Conservation (phyloP, 2,329 filamentous ascomycete species). For the Pestalotiopsis sp. region DNA sequence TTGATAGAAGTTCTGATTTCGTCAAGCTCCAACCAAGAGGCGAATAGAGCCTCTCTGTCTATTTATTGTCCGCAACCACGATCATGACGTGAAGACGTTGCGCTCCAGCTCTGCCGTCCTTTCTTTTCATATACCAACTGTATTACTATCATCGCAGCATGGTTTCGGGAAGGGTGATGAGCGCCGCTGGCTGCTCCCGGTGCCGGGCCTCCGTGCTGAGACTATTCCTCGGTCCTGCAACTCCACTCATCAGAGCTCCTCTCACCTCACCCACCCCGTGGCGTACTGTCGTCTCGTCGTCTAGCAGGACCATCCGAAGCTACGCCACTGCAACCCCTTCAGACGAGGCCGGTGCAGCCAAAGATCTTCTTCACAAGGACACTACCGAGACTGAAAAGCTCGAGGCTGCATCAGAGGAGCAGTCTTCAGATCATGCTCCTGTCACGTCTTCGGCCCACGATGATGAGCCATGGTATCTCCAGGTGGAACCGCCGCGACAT, state of each 20-base stretch:
- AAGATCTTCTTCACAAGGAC: background rate
- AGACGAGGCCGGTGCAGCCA: background rate
- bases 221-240: constrained; percentile 27
- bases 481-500: constrained; percentile 65
- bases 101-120: background rate
- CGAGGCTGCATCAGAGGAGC: constrained; percentile 5
- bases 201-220: constrained; percentile 30
- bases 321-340: background rate
- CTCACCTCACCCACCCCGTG: constrained; percentile 2
- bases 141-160: constrained; percentile 18
- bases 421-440: constrained; percentile 11
- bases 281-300: background rate
- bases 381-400: background rate
- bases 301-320: background rate
- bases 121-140: background rate
- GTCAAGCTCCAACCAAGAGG: constrained; percentile 6
- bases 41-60: background rate
- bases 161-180: constrained; percentile 28
- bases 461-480: constrained; percentile 75
- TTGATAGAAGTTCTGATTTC: constrained; percentile 15
- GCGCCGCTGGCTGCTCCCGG: constrained; percentile 30
- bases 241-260: constrained; percentile 15
- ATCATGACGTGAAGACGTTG: background rate
- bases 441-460: constrained; percentile 18
- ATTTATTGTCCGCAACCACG: background rate